Evolutionary conservation across 768 basidiomycete species (phyloP), one percentile per base, ranked within the genome.

Genomic region (Wakefieldia striispora): DNA sequence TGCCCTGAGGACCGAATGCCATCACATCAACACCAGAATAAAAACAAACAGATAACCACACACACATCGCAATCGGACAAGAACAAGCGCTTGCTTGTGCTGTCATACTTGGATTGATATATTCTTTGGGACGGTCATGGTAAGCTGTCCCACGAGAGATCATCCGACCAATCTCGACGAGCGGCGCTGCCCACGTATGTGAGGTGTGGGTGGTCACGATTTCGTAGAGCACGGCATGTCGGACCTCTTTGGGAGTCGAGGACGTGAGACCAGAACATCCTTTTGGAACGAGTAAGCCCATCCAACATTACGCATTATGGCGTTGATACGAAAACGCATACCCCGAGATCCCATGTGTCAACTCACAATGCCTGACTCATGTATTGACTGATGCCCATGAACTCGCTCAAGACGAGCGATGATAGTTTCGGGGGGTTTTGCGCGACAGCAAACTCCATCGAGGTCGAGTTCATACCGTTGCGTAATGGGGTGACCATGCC

Each of bases 391-490:
- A 97, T 97, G 11, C 95, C 95, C 89, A 97, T 97, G 64, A 98
- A 97, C 72, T 99, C 95, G 62, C 90, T 93, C 47, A 99, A 74
- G 52, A 97, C 88, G 44, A 94, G 82, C 0, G 95, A 94, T 31
- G 82, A 85, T 70, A 82, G 83, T 64, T 87, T 86, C 44, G 91
- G 88, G 60, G 76, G 77, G 58, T 88, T 82, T 70, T 99, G 95
- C 29, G 94, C 93, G 53, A 98, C 88, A 24, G 95, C 88, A 68
- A 95, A 97, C 70, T 97, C 95, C 93, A 97, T 95, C 44, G 86
- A 88, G 0, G 95, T 97, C 13, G 95, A 97, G 76, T 99, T 99
- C 97, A 98, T 98, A 6, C 95, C 97, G 63, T 98, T 95, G 27
- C 95, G 83, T 6, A 97, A 77, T 1, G 94, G 92, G 0, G 95